Evolutionary conservation across 208 protist genomes (phyloP).

Genomic region (Leishmania guyanensis): DNA sequence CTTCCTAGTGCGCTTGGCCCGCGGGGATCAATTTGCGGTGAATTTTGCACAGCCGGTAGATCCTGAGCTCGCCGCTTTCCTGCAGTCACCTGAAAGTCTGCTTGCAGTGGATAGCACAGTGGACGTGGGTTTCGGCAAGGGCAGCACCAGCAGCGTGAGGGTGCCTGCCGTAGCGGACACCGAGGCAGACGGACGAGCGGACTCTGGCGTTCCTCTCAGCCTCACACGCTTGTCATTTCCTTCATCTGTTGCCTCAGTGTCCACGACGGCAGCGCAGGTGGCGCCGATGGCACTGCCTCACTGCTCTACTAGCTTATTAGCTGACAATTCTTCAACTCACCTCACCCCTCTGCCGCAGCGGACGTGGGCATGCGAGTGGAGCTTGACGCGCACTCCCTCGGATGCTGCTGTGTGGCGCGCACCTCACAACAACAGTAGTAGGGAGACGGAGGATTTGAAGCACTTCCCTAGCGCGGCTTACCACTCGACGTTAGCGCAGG

Average conservation of each 20-base stretch:
- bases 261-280: not conserved
- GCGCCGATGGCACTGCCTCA: not conserved
- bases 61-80: conserved; percentile 48
- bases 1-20: conserved; percentile 48
- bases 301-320: not conserved
- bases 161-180: not conserved
- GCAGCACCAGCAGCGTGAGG: not conserved
- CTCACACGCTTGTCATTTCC: conserved; percentile 20
- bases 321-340: not conserved
- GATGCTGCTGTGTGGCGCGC: not conserved
- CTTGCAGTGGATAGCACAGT: conserved; percentile 32
- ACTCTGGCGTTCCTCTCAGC: not conserved
- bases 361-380: not conserved
- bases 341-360: no score
- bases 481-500: not conserved
- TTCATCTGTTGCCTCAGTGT: not conserved
- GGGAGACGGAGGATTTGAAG: not conserved
- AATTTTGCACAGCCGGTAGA: conserved; percentile 71
- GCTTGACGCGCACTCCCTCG: not conserved
- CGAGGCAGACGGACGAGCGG: not conserved
- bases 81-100: conserved; percentile 62
- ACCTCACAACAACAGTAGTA: not conserved
- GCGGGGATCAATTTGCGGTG: conserved; percentile 48
- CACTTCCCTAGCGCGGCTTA: no score
- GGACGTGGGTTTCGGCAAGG: not conserved